Evolutionary conservation across 345 rosid genomes (phyloP).

Genomic region (Streptanthus diversifolius): DNA sequence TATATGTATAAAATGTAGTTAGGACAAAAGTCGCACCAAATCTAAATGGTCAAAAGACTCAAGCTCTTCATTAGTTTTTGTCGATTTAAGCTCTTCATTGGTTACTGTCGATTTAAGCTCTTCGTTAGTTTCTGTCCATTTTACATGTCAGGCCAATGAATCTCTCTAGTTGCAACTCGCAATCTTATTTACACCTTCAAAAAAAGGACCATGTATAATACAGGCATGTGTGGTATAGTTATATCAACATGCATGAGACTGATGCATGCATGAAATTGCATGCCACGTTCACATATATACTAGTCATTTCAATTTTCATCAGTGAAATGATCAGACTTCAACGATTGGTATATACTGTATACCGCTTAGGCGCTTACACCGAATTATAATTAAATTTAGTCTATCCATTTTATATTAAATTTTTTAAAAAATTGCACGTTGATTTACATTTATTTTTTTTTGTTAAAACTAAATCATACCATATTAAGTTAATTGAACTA

Average conservation of each 20-base stretch:
- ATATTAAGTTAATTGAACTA: too few species aligned
- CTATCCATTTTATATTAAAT: too few species aligned
- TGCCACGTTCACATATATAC: not conserved
- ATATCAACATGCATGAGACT: not conserved
- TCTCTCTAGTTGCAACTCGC: constrained; percentile 13
- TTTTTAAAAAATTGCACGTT: too few species aligned
- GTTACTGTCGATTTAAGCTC: constrained; percentile 25
- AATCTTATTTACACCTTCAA: not conserved
- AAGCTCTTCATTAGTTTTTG: constrained; percentile 21
- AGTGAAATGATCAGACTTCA: too few species aligned
- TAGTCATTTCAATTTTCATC: too few species aligned
- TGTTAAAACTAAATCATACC: too few species aligned
- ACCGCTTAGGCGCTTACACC: too few species aligned
- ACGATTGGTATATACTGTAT: too few species aligned
- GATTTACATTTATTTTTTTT: too few species aligned
- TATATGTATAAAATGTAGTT: not conserved
- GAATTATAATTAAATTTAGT: too few species aligned
- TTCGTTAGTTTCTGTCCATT: constrained; percentile 4
- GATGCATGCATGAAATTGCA: not conserved
- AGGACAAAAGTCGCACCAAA: constrained; percentile 22
- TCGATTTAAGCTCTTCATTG: constrained; percentile 17
- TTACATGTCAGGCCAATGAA: not conserved
- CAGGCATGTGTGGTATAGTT: not conserved
- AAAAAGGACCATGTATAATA: not conserved
- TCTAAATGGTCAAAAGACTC: constrained; percentile 31